Conservation (phyloP, 371 early-diverging fungal species). For the Funneliformis caledonium region DNA sequence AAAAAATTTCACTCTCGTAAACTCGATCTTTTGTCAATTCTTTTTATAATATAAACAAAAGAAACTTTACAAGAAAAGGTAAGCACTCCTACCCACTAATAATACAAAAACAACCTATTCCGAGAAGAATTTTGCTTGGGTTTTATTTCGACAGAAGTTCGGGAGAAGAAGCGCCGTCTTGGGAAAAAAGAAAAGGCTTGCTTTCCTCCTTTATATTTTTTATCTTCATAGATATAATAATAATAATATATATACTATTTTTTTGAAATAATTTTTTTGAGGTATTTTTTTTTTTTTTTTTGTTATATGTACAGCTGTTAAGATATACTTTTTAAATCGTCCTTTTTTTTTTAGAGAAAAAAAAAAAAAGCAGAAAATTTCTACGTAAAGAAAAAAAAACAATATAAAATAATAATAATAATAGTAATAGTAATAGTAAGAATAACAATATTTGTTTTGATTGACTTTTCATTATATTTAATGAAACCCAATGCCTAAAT, state of each 20-base stretch:
- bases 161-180: not conserved
- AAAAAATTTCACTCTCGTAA: no score
- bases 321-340: slow-evolving; percentile 7
- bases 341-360: slow-evolving; percentile 4
- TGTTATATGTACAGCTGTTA: slow-evolving; percentile 13
- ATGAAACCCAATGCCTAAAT: not conserved
- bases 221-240: no score
- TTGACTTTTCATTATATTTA: not conserved
- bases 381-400: slow-evolving; percentile 5
- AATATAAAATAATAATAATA: not conserved
- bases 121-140: not conserved
- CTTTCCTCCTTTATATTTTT: no score
- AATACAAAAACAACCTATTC: not conserved
- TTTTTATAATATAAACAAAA: no score
- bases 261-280: not conserved
- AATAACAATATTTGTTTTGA: not conserved
- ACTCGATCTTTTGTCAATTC: no score
- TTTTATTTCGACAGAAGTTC: not conserved
- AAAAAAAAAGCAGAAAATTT: slow-evolving; percentile 1
- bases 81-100: not conserved
- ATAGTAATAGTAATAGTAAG: not conserved
- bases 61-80: no score
- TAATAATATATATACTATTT: slow-evolving; percentile 15
- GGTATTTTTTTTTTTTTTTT: slow-evolving; percentile 1
- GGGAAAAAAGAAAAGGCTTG: no score